These are phyloP conservation scores for Salmacisia buchloeana DNA, from an alignment of 1,284 basidiomycete species.

Conservation along the genomic window DNA sequence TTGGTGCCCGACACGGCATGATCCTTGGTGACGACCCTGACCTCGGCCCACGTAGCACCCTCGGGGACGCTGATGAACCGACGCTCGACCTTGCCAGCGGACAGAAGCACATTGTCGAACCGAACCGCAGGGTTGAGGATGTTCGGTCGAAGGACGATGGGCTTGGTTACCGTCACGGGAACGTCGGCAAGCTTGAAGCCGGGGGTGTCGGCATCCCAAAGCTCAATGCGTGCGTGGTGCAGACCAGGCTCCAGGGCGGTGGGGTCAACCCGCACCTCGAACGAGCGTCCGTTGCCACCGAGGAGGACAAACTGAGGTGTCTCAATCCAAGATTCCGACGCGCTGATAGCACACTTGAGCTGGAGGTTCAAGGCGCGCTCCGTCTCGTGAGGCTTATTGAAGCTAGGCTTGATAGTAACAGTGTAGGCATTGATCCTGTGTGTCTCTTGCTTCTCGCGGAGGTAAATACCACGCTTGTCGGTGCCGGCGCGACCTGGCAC, in stretches of 20 bases:
- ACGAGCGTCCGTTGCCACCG: slow-evolving; percentile 48
- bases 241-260: slow-evolving; percentile 42
- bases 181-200: slow-evolving; percentile 45
- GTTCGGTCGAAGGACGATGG: slow-evolving; percentile 21
- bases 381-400: slow-evolving; percentile 37
- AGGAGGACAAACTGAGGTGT: slow-evolving; percentile 45
- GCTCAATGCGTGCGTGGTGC: slow-evolving; percentile 44
- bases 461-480: slow-evolving; percentile 48
- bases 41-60: slow-evolving; percentile 50
- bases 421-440: slow-evolving; percentile 38
- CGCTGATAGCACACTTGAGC: slow-evolving; percentile 34
- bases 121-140: slow-evolving; percentile 30
- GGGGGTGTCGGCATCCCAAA: slow-evolving; percentile 38
- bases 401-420: slow-evolving; percentile 43
- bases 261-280: slow-evolving; percentile 49
- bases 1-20: slow-evolving; percentile 39
- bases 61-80: slow-evolving; percentile 48
- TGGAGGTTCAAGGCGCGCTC: slow-evolving; percentile 46
- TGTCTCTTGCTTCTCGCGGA: slow-evolving; percentile 46
- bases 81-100: slow-evolving; percentile 43
- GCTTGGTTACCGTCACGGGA: slow-evolving; percentile 50
- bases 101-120: slow-evolving; percentile 29
- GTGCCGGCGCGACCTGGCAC: slow-evolving; percentile 20
- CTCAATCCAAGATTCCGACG: slow-evolving; percentile 44
- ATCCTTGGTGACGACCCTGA: slow-evolving; percentile 39